Base-by-base conservation (phyloP, 352 stramenopile species). In the Globisporangium splendens region DNA sequence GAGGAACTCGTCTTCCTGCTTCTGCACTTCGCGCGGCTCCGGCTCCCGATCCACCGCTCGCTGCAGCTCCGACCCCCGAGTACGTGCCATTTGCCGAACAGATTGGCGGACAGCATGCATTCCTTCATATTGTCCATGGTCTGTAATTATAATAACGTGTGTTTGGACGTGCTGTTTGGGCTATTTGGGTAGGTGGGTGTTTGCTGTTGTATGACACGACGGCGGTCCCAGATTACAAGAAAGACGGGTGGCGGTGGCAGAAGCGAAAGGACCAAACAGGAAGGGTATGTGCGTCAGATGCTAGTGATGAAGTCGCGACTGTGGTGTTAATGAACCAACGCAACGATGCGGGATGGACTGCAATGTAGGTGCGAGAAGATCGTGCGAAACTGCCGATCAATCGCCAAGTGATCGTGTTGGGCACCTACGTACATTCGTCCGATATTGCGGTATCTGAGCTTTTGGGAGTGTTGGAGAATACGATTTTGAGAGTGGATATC, bases 301-400 rank as follows among this genome's bases (percentile, higher is more conserved):
- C n/a, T n/a, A n/a, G n/a, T n/a, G 28, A 8, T 35, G 28, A 8
- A 35, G 10, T 6, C 28, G 28, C 28, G 28, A 50, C n/a, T 14
- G n/a, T 20, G 18, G 24, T 49, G 39, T 22, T 46, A 15, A 8
- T 56, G 17, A 33, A 13, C n/a, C 14, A n/a, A n/a, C n/a, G n/a
- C n/a, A n/a, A n/a, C n/a, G n/a, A n/a, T 35, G 28, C 7, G 7
- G 2, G 52, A 39, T n/a, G n/a, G 20, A 2, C 17, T 15, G 0
- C 4, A 54, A 11, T 47, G 14, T 41, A 87, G 77, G 76, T 91
- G 42, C 78, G 86, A 20, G 86, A 95, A 54, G 86, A 95, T 52
- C 81, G 83, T 46, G 86, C 86, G 10, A 95, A 95, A 50, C 73
- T 95, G 22, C 83, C 92, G 44, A 83, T 95, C 56, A 95, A 92